Percentiles rank a stretch among this genome's conserved stretches.
phyloP scores from a whole-genome alignment of 2,329 filamentous ascomycete genomes.

The Sporothrix inflata region DNA sequence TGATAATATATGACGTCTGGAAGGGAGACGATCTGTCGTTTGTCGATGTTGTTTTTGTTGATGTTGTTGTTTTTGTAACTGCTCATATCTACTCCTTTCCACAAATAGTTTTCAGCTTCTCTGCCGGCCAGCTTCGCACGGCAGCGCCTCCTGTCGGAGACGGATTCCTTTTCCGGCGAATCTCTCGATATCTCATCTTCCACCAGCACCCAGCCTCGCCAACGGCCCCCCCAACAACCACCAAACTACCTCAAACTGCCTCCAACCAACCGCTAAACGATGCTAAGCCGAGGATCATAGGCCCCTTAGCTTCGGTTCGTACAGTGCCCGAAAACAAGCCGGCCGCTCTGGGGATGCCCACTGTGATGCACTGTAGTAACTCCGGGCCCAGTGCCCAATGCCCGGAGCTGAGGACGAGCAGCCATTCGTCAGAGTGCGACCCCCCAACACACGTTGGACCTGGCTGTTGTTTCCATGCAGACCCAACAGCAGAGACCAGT shows the following conservation, averaged over 20 bases:
- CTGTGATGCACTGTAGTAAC: constrained; percentile 1
- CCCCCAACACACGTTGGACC: not conserved
- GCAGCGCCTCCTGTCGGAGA: not conserved
- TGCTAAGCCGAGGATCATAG: too few relatives aligned
- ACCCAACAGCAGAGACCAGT: too few relatives aligned
- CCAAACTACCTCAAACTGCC: not conserved
- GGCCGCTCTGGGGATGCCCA: not conserved
- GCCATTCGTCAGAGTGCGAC: not conserved
- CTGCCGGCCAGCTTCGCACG: too few relatives aligned
- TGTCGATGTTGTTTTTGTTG: not conserved
- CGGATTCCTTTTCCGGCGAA: constrained; percentile 5
- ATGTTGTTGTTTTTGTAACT: not conserved
- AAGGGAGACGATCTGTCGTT: not conserved
- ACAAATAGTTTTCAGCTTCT: not conserved
- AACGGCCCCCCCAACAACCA: not conserved
- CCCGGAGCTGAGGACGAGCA: too few relatives aligned
- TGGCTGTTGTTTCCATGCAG: not conserved
- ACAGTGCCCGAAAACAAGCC: not conserved
- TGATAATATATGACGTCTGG: not conserved
- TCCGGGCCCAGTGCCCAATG: too few relatives aligned
- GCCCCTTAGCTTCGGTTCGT: too few relatives aligned
- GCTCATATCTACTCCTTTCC: too few relatives aligned
- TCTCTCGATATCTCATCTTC: too few relatives aligned
- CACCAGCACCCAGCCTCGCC: too few relatives aligned
- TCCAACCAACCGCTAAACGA: too few relatives aligned